Conservation (phyloP, 2,329 filamentous ascomycete genomes). For the Aspergillus cejpii region DNA sequence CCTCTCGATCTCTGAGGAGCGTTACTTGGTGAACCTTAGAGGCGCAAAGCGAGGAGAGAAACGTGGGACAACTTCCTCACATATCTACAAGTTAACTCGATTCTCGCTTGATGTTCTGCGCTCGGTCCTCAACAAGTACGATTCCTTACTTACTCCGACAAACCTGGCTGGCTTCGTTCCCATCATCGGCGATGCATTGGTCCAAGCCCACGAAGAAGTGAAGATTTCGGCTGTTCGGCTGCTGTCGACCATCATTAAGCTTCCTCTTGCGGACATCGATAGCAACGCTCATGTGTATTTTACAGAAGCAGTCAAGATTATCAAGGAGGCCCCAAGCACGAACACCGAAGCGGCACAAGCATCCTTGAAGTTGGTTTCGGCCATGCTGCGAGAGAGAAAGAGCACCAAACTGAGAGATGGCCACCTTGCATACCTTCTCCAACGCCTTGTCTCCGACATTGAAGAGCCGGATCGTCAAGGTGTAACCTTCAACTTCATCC, state of each 20-base stretch:
- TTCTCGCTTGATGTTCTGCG: slow-evolving; percentile 86
- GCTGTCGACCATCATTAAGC: slow-evolving; percentile 76
- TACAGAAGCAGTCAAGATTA: slow-evolving; percentile 73
- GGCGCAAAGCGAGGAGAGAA: slow-evolving; percentile 68
- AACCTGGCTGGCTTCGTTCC: slow-evolving; percentile 84
- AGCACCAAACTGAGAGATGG: slow-evolving; percentile 71
- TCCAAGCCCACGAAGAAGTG: slow-evolving; percentile 83
- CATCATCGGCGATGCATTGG: slow-evolving; percentile 77
- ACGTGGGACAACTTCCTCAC: slow-evolving; percentile 65
- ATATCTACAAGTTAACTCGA: slow-evolving; percentile 77
- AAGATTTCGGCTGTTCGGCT: slow-evolving; percentile 81
- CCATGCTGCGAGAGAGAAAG: slow-evolving; percentile 73
- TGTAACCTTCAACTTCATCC: slow-evolving; percentile 88
- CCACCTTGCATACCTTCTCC: slow-evolving; percentile 74
- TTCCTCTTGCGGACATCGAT: slow-evolving; percentile 65
- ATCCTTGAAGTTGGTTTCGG: slow-evolving; percentile 78
- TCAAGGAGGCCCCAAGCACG: slow-evolving; percentile 70
- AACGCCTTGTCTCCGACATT: slow-evolving; percentile 76
- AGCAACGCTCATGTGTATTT: slow-evolving; percentile 70
- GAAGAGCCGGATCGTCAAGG: slow-evolving; percentile 90
- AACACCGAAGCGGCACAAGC: slow-evolving; percentile 80
- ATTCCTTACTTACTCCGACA: slow-evolving; percentile 66
- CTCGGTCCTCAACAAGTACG: slow-evolving; percentile 77
- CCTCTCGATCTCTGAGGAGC: slow-evolving; percentile 33
- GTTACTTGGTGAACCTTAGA: slow-evolving; percentile 72